These are phyloP conservation scores for Diaporthe sp. DNA, from an alignment of 2,329 filamentous ascomycete species.

Conservation along the genomic window DNA sequence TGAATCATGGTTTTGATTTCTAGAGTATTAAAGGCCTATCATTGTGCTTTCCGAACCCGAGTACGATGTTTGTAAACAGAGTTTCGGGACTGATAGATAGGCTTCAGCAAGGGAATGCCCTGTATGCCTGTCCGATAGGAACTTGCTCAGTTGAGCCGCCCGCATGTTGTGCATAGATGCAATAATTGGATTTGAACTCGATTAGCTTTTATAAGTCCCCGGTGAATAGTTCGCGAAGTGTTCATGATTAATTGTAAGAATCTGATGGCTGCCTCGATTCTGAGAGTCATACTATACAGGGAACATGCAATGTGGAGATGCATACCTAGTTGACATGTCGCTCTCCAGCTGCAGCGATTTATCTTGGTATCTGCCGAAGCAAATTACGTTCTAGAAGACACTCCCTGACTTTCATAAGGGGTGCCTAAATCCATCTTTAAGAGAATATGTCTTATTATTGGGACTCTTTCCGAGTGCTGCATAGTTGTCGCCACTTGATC, in stretches of 20 bases:
- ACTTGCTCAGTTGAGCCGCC: background rate
- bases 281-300: too few relatives aligned
- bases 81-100: background rate
- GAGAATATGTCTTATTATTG: background rate
- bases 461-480: too few relatives aligned
- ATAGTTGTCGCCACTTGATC: too few relatives aligned
- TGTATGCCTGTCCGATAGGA: too few relatives aligned
- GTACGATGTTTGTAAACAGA: background rate
- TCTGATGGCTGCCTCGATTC: background rate
- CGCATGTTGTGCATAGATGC: background rate
- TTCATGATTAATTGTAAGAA: background rate
- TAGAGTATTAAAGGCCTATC: background rate
- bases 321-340: too few relatives aligned
- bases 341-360: background rate
- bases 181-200: background rate
- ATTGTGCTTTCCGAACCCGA: conserved; percentile 1
- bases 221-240: background rate
- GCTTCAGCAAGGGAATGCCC: background rate
- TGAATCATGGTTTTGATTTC: background rate
- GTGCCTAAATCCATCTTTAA: background rate
- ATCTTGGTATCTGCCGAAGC: background rate
- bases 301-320: too few relatives aligned
- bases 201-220: background rate
- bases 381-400: background rate
- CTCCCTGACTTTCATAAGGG: too few relatives aligned